Evolutionary conservation across 345 rosid genomes (phyloP), one percentile per base, ranked within the genome.

Genomic region (Citrus inodora): DNA sequence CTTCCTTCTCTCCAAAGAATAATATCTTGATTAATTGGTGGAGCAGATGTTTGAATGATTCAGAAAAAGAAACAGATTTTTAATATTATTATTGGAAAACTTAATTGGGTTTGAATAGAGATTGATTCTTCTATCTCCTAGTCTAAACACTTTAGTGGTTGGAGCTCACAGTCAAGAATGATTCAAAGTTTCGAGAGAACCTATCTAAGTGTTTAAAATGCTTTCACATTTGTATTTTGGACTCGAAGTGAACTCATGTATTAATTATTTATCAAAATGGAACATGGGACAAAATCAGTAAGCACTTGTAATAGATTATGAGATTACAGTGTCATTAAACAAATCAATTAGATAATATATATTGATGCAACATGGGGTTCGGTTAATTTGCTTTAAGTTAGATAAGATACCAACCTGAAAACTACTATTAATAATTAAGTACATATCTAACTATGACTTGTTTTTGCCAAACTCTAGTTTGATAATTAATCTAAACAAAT

Each of bases 131-230:
- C 70, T 17, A 22, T 61, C 59, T 24, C 22, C 10, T 24, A 22
- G 53, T 76, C 58, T 76, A 67, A 55, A 76, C 66, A 33, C 73
- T 56, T 33, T 67, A 76, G 79, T 76, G 55, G 79, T 76, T 76
- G 56, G 79, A 55, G 63, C 63, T 46, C 62, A 14, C 53, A 66
- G 73, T 67, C 73, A 76, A 67, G 79, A 76, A 76, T 67, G 10
- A 65, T 76, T 76, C 79, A 76, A 67, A 55, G 53, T 27, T 51
- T 76, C 9, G 71, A 32, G 64, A 46, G 78, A 37, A 38, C 28
- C 37, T 62, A 60, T 19, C 59, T 74, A 27, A 37, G 3, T 64
- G 3, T 70, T 27, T 48, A 32, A 35, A 76, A 76, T 37, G 55
- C 66, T 67, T 67, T 76, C 79, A 67, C 56, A 76, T 58, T 76